phyloP scores from a whole-genome alignment of 225 moss, liverwort and hornwort genomes.

The Thuidium tamariscinum region DNA sequence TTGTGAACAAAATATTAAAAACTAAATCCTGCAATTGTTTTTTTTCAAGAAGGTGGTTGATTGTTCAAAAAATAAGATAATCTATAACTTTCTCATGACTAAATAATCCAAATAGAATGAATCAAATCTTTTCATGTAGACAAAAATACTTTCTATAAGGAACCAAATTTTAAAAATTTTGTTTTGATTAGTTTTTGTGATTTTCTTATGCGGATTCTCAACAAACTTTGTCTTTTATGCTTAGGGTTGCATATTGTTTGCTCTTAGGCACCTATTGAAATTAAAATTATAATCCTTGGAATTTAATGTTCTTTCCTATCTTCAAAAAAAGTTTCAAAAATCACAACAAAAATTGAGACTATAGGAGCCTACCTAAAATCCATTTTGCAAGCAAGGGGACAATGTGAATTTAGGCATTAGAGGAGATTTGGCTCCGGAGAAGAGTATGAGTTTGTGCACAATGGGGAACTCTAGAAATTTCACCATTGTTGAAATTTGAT shows the following conservation, averaged over 20 bases:
- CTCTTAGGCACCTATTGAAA: background rate
- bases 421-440: too few species aligned
- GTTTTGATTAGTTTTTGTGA: background rate
- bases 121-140: background rate
- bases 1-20: background rate
- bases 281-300: background rate
- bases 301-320: background rate
- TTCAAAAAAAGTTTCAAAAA: background rate
- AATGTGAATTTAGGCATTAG: background rate
- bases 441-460: too few species aligned
- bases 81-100: background rate
- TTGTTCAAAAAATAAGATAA: background rate
- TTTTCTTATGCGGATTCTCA: too few species aligned
- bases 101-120: background rate
- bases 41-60: background rate
- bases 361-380: background rate
- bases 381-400: background rate
- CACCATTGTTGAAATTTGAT: too few species aligned
- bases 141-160: background rate
- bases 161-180: background rate
- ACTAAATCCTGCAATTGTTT: background rate
- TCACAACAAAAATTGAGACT: background rate
- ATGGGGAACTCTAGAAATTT: too few species aligned
- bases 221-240: background rate
- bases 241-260: fast-evolving